Percentiles rank a stretch among this genome's conserved stretches.
These are phyloP conservation scores for Paraphoma sp. DNA, from an alignment of 2,329 filamentous ascomycete species.

Conservation along the genomic window DNA sequence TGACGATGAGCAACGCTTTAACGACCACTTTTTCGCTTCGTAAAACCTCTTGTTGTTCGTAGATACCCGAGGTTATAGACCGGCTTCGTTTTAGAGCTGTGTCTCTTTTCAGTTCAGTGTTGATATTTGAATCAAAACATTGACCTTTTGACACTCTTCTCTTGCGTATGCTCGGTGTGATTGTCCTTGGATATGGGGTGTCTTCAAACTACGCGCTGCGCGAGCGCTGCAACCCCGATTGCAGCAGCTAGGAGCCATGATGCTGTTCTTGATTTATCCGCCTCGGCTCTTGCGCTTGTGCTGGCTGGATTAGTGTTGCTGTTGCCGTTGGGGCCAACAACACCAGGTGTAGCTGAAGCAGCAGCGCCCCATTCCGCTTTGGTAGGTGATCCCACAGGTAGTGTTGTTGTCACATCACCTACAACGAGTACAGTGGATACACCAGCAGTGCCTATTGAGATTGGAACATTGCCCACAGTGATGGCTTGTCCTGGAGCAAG, in stretches of 20 bases:
- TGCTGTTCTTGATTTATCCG: not conserved
- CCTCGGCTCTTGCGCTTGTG: not conserved
- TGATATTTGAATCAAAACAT: not conserved
- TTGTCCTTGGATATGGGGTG: not conserved
- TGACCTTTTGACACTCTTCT: not conserved
- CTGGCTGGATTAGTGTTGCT: not conserved
- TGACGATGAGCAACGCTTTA: not conserved
- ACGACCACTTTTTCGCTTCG: not conserved
- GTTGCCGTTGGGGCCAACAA: not conserved
- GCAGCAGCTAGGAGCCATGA: not conserved
- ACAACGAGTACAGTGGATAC: constrained; percentile 20
- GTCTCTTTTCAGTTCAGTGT: not conserved
- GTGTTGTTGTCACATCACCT: constrained; percentile 20
- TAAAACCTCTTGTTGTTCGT: not conserved
- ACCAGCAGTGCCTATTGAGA: constrained; percentile 14
- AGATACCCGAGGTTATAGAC: not conserved
- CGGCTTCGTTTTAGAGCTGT: not conserved
- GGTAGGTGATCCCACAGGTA: constrained; percentile 2
- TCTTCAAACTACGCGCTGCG: not conserved
- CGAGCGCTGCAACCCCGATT: not conserved
- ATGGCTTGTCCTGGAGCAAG: constrained; percentile 22
- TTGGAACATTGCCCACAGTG: constrained; percentile 16
- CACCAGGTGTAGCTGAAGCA: not conserved
- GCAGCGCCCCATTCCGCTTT: constrained; percentile 1
- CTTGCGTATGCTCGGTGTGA: not conserved